A percentile compares a stretch with the other conserved stretches of the same genome.
Evolutionary conservation across 768 basidiomycete species (phyloP).

Genomic region (Gloeostereum incarnatum): DNA sequence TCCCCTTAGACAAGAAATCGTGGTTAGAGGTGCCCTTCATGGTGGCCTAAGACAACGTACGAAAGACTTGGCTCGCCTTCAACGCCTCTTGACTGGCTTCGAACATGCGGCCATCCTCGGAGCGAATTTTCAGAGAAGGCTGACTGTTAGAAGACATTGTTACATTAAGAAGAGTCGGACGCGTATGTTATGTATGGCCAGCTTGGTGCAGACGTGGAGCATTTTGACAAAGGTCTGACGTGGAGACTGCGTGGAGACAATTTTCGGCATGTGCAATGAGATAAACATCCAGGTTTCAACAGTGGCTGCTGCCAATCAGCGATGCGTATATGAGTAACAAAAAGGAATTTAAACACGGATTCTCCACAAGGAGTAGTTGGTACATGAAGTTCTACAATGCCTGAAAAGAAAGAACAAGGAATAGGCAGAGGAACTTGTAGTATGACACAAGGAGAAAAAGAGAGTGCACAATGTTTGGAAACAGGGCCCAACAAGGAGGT

Average conservation of each 20-base stretch:
- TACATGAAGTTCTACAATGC: too few species aligned
- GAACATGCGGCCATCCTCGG: constrained; percentile 38
- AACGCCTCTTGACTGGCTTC: constrained; percentile 39
- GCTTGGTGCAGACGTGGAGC: too few species aligned
- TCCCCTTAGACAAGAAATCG: constrained; percentile 31
- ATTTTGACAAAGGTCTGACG: too few species aligned
- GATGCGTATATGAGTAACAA: too few species aligned
- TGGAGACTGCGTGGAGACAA: too few species aligned
- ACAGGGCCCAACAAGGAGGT: too few species aligned
- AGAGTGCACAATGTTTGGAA: too few species aligned
- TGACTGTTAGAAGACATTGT: constrained; percentile 7
- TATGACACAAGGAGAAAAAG: constrained; percentile 14
- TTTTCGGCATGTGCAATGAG: too few species aligned
- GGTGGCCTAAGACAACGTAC: constrained; percentile 26
- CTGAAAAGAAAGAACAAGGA: constrained; percentile 9
- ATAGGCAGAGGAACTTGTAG: constrained; percentile 4
- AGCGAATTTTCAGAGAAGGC: constrained; percentile 50
- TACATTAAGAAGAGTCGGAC: constrained; percentile 5
- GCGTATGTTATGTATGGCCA: constrained; percentile 6
- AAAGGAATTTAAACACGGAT: too few species aligned
- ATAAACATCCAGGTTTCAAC: too few species aligned
- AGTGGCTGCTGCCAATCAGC: too few species aligned
- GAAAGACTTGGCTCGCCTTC: constrained; percentile 50
- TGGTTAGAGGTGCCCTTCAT: constrained; percentile 3
- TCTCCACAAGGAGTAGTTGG: too few species aligned